Evolutionary conservation across 140 eudicot genomes (phyloP).

Genomic region (Stevia rebaudiana): DNA sequence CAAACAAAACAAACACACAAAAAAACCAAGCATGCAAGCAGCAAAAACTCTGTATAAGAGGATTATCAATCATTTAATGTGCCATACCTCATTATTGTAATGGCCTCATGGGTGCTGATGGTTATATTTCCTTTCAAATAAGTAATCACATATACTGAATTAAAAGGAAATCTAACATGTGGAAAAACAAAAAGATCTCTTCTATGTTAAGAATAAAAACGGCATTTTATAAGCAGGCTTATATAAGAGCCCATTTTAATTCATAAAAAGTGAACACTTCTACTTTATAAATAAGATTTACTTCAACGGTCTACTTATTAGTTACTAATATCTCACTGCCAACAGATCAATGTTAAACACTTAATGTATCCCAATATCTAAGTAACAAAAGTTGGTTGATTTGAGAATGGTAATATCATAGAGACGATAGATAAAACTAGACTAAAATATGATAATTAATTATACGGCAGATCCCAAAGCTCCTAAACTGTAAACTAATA

Average conservation of each 20-base stretch:
- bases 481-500: not conserved
- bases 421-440: not conserved
- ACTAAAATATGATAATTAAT: not conserved
- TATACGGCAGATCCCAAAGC: not conserved
- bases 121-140: not conserved
- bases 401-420: conserved; percentile 6
- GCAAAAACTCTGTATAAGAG: too few relatives aligned
- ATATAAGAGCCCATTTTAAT: not conserved
- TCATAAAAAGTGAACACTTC: not conserved
- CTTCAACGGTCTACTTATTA: not conserved
- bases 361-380: not conserved
- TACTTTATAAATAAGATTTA: not conserved
- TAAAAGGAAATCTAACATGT: not conserved
- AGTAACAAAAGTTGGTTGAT: not conserved
- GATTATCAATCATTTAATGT: too few relatives aligned
- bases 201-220: too few relatives aligned
- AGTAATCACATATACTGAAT: not conserved
- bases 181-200: not conserved
- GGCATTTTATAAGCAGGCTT: too few relatives aligned
- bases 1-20: too few relatives aligned
- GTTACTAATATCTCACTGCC: not conserved
- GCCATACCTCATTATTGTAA: too few relatives aligned
- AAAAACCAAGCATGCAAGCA: too few relatives aligned
- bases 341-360: not conserved
- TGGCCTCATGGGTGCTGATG: not conserved